Evolutionary conservation across 202 grass and related monocot species (phyloP), one percentile per base, ranked within the genome.

Genomic region (Eragrostis tef): DNA sequence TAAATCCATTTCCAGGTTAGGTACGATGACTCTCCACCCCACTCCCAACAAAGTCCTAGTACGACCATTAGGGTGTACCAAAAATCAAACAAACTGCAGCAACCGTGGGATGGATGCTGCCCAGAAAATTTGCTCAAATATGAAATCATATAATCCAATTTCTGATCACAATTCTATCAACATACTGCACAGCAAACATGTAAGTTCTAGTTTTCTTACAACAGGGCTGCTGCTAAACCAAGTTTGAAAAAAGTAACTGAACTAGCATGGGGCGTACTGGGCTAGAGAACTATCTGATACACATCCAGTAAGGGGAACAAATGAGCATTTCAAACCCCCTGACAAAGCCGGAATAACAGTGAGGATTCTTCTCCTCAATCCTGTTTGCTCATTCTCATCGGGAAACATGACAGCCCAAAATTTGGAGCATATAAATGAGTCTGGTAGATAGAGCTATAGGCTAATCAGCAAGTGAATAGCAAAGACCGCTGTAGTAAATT

Each of bases 401-500:
- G 17, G 11, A 74, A 77, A 57, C 14, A 73, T 46, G 25, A 31
- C 29, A 27, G 74, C 79, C 51, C 83, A 83, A 89, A 83, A 83
- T 19, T 19, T 73, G 8, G 9, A 83, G 83, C 34, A 39, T 41
- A 79, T 11, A 79, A 79, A 79, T 63, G 45, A 66, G 74, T 79
- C 34, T 86, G 29, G 73, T 34, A 59, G 4, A 26, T 5, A 71
- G 52, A 84, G 68, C 73, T 79, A 71, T 69, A 73, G 21, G 73
- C 78, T 78, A 68, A 68, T 83, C 79, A 83, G 11, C 73, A 0
- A 27, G 66, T 78, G 73, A 85, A 79, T 74, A 83, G 73, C 60
- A 1, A 54, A 86, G 45, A 60, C 44, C 51, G 19, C 54, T 34
- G 42, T 11, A 19, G 16, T 31, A 84, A 15, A 43, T 78, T 39